phyloP scores from a whole-genome alignment of 306 rosid species.

The Oxytropis ochrocephala region DNA sequence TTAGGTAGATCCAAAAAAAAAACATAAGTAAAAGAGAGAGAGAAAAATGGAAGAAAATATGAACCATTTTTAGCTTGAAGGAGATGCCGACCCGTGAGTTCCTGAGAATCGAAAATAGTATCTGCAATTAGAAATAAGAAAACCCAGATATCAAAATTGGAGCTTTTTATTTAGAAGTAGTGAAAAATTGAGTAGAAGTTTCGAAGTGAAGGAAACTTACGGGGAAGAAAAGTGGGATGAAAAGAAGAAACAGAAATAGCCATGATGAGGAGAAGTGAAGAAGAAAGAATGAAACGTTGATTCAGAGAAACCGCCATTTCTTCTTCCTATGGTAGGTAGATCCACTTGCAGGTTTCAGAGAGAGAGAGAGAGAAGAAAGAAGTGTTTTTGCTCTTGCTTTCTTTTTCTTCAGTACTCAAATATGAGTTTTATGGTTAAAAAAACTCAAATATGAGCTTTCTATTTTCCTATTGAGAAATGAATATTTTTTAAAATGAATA shows the following conservation, averaged over 20 bases:
- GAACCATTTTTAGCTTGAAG: slow-evolving; percentile 85
- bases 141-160: slow-evolving; percentile 1
- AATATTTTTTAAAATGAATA: too few relatives aligned
- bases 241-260: slow-evolving; percentile 39
- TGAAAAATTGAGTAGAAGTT: not conserved
- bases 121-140: slow-evolving; percentile 34
- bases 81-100: slow-evolving; percentile 51
- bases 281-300: slow-evolving; percentile 29
- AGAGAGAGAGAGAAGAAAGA: not conserved
- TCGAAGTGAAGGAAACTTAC: slow-evolving; percentile 15
- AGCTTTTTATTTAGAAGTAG: not conserved
- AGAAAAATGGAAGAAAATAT: not conserved
- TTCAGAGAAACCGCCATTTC: slow-evolving; percentile 37
- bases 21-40: not conserved
- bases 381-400: not conserved
- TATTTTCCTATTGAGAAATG: not conserved
- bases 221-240: slow-evolving; percentile 50
- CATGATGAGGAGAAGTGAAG: slow-evolving; percentile 36
- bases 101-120: slow-evolving; percentile 35
- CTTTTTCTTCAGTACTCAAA: not conserved
- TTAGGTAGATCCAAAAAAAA: slow-evolving; percentile 17
- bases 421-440: not conserved
- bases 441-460: not conserved
- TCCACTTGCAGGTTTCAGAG: slow-evolving; percentile 7
- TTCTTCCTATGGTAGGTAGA: not conserved